phyloP scores from a whole-genome alignment of 2,329 filamentous ascomycete genomes.

The Lizonia empirigonia region DNA sequence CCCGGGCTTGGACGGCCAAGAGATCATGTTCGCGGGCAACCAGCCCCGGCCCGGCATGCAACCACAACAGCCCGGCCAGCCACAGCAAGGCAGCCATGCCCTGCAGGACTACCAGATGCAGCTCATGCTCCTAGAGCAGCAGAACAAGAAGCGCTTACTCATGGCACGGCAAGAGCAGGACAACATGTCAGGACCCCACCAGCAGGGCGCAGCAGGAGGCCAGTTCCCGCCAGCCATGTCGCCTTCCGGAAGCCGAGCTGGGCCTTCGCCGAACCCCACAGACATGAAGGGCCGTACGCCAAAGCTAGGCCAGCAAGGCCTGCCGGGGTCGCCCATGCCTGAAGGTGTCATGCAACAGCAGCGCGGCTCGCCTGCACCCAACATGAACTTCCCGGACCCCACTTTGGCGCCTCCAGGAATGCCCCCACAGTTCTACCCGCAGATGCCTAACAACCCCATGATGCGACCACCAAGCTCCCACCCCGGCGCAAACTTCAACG shows the following conservation, averaged over 20 bases:
- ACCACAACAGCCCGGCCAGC: conserved; percentile 60
- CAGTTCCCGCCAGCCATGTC: conserved; percentile 71
- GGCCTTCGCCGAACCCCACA: conserved; percentile 75
- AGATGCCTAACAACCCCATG: conserved; percentile 53
- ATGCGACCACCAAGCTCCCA: conserved; percentile 58
- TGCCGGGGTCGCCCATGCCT: conserved; percentile 70
- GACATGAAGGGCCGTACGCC: conserved; percentile 81
- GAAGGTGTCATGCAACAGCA: conserved; percentile 70
- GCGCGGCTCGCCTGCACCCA: conserved; percentile 65
- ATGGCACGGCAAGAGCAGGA: conserved; percentile 85
- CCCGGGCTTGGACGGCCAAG: conserved; percentile 52
- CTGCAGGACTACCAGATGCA: conserved; percentile 91
- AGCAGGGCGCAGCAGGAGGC: conserved; percentile 54
- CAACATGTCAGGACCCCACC: conserved; percentile 60
- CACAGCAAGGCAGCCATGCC: conserved; percentile 73
- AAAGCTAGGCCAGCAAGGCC: conserved; percentile 70
- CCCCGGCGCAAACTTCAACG: conserved; percentile 63
- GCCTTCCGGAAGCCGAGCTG: conserved; percentile 69
- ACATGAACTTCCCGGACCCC: conserved; percentile 55
- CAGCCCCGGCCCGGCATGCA: conserved; percentile 57
- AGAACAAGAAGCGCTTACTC: conserved; percentile 84
- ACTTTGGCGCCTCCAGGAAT: conserved; percentile 56
- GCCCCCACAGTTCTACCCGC: conserved; percentile 47
- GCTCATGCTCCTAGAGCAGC: conserved; percentile 82
- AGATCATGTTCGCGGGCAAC: conserved; percentile 45